These are phyloP conservation scores for Blumeria hordei DNA, from an alignment of 2,329 filamentous ascomycete genomes.

Conservation along the genomic window DNA sequence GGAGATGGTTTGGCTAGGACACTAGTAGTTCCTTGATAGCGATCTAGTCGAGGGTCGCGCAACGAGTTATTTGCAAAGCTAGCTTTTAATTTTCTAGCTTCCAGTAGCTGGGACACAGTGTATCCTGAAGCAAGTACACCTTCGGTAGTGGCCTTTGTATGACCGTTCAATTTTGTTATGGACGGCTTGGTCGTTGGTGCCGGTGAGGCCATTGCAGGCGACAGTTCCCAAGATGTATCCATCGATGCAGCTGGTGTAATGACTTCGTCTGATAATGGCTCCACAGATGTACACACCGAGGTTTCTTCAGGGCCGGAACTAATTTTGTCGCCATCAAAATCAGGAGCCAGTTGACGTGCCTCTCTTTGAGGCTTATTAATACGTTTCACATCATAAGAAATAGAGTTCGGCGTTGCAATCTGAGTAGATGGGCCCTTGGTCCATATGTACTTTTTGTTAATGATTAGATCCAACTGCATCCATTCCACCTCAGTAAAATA, in stretches of 20 bases:
- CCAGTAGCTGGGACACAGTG: neutral
- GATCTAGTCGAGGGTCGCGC: neutral
- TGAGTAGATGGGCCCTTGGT: neutral
- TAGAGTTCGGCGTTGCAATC: neutral
- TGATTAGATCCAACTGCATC: constrained; percentile 1
- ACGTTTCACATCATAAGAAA: neutral
- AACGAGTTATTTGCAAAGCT: neutral
- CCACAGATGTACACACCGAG: neutral
- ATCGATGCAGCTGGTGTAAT: neutral
- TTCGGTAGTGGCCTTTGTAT: too few species aligned
- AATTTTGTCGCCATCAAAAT: neutral
- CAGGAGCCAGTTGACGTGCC: neutral
- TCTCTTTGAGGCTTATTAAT: neutral
- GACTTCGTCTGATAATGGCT: neutral
- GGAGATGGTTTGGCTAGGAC: too few species aligned
- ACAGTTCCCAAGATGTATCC: neutral
- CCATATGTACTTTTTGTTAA: constrained; percentile 2
- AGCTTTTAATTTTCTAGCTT: neutral
- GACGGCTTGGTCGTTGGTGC: neutral
- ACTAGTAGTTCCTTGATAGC: neutral
- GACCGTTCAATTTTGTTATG: too few species aligned
- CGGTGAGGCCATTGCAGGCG: neutral
- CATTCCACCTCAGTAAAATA: constrained; percentile 2
- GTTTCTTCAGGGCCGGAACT: neutral
- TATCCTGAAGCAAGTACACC: neutral